These are phyloP conservation scores for Rhododendron vialii DNA, from an alignment of 148 eudicot species.

Conservation along the genomic window DNA sequence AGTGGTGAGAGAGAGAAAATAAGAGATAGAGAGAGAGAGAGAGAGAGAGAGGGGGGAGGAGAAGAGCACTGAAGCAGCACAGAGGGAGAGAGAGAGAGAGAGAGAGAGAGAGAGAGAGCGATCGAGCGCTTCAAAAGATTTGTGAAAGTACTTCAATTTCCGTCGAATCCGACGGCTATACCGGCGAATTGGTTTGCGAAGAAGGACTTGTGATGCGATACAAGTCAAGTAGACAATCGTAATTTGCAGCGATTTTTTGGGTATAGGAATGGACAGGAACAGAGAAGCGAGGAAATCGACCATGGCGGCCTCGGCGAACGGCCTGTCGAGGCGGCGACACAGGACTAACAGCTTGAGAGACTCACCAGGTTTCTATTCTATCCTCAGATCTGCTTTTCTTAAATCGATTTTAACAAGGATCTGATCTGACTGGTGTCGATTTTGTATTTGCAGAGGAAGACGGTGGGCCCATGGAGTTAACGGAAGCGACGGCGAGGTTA, in stretches of 20 bases:
- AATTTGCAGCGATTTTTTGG: neutral
- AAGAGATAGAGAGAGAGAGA: neutral
- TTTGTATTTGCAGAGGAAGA: conserved; percentile 56
- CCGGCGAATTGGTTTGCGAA: conserved; percentile 13
- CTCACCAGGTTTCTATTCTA: conserved; percentile 53
- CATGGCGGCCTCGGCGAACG: conserved; percentile 44
- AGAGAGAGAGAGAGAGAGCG: conserved; percentile 15
- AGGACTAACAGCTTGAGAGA: conserved; percentile 54
- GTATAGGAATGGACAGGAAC: conserved; percentile 58
- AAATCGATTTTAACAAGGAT: neutral
- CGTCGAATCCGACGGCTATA: neutral
- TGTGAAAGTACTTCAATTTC: neutral
- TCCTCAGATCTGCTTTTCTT: conserved; percentile 26
- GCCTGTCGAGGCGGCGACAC: conserved; percentile 54
- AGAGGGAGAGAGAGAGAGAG: conserved; percentile 13
- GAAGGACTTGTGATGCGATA: conserved; percentile 1
- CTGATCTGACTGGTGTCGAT: neutral
- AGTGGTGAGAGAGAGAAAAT: neutral
- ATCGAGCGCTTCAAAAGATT: conserved; percentile 8
- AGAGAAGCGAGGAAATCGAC: conserved; percentile 65
- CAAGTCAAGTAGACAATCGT: neutral
- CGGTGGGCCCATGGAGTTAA: conserved; percentile 47
- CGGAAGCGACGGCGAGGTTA: conserved; percentile 47
- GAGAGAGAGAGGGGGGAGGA: conserved; percentile 15
- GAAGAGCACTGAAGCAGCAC: conserved; percentile 15